Evolutionary conservation across 177 flowering plant genomes (phyloP).

Genomic region (Vitis hybrid): DNA sequence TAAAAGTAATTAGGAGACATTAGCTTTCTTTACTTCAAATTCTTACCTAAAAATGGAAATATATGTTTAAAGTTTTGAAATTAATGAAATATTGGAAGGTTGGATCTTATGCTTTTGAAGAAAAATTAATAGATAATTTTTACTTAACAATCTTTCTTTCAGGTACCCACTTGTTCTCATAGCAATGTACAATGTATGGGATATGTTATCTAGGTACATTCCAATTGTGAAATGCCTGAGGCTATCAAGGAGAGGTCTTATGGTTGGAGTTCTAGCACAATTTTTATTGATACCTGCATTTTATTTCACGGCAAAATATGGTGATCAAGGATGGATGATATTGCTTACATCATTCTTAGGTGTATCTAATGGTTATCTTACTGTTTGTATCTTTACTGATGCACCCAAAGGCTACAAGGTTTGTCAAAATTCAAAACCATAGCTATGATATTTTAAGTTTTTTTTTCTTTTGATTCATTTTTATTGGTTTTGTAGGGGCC

Average conservation of each 20-base stretch:
- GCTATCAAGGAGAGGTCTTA: slow-evolving; percentile 59
- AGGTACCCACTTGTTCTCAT: slow-evolving; percentile 80
- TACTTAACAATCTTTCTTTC: slow-evolving; percentile 4
- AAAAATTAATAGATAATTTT: neutral
- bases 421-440: slow-evolving; percentile 5
- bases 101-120: no score
- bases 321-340: slow-evolving; percentile 85
- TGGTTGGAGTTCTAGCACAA: slow-evolving; percentile 42
- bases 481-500: slow-evolving; percentile 55
- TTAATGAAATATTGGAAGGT: no score
- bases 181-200: slow-evolving; percentile 68
- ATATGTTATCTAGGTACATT: slow-evolving; percentile 59
- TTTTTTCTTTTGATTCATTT: neutral
- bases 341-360: slow-evolving; percentile 59
- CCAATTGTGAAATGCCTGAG: slow-evolving; percentile 48
- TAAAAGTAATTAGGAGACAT: no score
- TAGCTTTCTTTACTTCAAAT: no score
- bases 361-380: slow-evolving; percentile 68
- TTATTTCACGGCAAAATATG: slow-evolving; percentile 81
- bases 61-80: no score
- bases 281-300: slow-evolving; percentile 68
- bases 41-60: no score
- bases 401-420: slow-evolving; percentile 82
- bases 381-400: slow-evolving; percentile 61
- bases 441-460: neutral